Evolutionary conservation across 208 protist species (phyloP).

Genomic region (Leishmania mexicana): DNA sequence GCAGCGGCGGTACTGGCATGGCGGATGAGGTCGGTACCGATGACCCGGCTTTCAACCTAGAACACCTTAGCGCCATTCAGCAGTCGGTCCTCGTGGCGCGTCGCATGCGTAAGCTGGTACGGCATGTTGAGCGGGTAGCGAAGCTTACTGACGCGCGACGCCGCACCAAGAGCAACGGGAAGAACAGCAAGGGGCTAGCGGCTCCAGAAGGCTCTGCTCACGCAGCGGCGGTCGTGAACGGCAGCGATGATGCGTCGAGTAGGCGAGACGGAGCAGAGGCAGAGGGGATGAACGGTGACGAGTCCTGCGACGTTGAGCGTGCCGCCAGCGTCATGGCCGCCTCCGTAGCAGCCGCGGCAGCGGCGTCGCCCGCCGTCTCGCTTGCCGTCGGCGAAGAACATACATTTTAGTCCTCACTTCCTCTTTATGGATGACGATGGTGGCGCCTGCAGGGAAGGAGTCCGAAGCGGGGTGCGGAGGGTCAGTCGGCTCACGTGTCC

Average conservation of each 20-base stretch:
- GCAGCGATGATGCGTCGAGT: not conserved
- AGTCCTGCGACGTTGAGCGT: not conserved
- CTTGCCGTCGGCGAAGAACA: conserved; percentile 27
- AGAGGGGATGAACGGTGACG: not conserved
- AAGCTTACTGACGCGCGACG: conserved; percentile 59
- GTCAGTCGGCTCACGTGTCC: not conserved
- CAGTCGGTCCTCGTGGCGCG: conserved; percentile 82
- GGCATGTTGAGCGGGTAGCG: conserved; percentile 70
- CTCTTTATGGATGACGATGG: not conserved
- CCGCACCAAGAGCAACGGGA: conserved; percentile 30
- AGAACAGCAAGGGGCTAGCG: not conserved
- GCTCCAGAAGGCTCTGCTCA: not conserved
- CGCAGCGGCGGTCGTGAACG: not conserved
- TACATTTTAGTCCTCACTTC: conserved; percentile 19
- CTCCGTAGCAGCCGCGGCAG: conserved; percentile 22
- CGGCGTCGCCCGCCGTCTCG: not conserved
- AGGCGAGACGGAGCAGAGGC: not conserved
- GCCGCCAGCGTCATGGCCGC: conserved; percentile 8
- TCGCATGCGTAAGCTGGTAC: conserved; percentile 82
- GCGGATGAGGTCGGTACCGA: not conserved
- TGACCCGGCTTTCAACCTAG: conserved; percentile 9
- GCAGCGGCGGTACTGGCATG: not conserved
- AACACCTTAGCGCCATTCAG: conserved; percentile 54
- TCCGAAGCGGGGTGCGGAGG: not conserved
- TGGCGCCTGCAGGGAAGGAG: not conserved